Base-by-base conservation (phyloP, 306 rosid species). In the Vachellia pachyceras region DNA sequence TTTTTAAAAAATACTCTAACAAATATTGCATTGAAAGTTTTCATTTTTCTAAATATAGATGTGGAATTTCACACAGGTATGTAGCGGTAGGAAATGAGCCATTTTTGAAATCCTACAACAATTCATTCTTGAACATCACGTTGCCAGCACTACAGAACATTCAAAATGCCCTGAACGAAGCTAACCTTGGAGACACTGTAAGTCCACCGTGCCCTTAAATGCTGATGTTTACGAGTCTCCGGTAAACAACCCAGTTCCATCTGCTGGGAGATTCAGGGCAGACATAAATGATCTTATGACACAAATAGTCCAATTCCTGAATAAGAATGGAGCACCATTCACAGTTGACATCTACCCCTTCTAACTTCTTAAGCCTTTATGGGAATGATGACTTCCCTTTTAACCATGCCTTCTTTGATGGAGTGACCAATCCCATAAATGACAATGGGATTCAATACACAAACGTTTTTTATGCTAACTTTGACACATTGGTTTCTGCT, bases 61-160 rank as follows among this genome's bases (percentile, higher is more conserved):
- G 75, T 47, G n/a, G 22, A 44, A 72, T 82, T 44, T 76, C 72
- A 79, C 23, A 44, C 82, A 95, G 99, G 85, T 95, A 91, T 82
- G 99, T 92, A 72, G 99, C 99, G 22, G 98, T 95, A 67, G 99
- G 99, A 15, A 95, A 95, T 35, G 99, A 95, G 77, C 99, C 99
- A 81, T 93, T 95, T 80, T 87, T 95, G 73, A 71, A 86, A 83
- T 65, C 99, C 35, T 95, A 93, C 85, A 95, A 95, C 66, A 88
- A 88, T 49, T 84, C 99, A 64, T 95, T 91, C 80, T 42, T 93
- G 86, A 91, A 95, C 60, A n/a, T 83, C 49, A 95, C 98, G 50
- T 66, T 95, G n/a, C 99, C 99, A 36, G 99, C 99, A 33, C 90
- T 95, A 45, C 85, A 86, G 76, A 95, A 95, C 88, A 90, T 95